Evolutionary conservation across 352 stramenopile species (phyloP).

Genomic region (Phytophthora palmivora): DNA sequence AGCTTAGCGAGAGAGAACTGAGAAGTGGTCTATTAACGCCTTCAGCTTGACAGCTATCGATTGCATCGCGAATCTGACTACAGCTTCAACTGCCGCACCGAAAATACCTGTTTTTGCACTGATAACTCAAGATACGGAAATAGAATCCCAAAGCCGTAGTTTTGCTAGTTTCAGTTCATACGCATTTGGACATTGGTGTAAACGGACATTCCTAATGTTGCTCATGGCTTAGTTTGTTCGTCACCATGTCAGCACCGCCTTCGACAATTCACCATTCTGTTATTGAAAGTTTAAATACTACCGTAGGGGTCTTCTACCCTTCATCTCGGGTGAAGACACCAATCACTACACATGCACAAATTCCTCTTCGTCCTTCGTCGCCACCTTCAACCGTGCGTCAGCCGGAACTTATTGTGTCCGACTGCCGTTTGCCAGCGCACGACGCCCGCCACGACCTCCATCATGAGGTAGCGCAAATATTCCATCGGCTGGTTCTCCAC

Average conservation of each 20-base stretch:
- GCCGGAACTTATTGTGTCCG: conserved; percentile 55
- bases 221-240: no score
- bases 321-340: conserved; percentile 12
- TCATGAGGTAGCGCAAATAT: conserved; percentile 71
- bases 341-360: conserved; percentile 21
- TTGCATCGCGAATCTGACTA: no score
- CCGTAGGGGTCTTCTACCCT: conserved; percentile 13
- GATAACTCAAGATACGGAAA: no score
- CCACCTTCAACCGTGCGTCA: conserved; percentile 37
- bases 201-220: no score
- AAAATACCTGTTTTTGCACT: no score
- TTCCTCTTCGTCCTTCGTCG: neutral
- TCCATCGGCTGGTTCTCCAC: conserved; percentile 57
- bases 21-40: no score
- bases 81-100: no score
- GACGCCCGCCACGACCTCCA: conserved; percentile 67
- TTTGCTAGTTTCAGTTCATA: no score
- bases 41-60: no score
- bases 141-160: no score
- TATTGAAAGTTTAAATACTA: conserved; percentile 37
- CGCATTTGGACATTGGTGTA: no score
- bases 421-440: conserved; percentile 75
- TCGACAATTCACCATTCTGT: conserved; percentile 6
- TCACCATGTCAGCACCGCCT: neutral
- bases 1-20: no score